Percentiles rank a stretch among this genome's conserved stretches.
Evolutionary conservation across 75 land plant genomes (phyloP).

Genomic region (Pseudotsuga menziesii): DNA sequence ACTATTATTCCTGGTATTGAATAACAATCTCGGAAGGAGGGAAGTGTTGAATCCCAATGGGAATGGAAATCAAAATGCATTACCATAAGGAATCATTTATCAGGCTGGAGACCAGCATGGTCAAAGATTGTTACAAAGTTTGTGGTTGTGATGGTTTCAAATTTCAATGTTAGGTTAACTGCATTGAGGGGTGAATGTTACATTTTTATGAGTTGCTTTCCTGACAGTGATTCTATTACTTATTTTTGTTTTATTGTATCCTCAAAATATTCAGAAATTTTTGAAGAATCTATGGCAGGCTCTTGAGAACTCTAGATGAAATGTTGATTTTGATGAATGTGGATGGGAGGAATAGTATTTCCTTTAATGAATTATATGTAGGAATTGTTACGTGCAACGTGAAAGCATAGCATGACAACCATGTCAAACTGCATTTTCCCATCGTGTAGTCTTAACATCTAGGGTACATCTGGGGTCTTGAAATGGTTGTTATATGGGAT

Average conservation of each 20-base stretch:
- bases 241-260: not conserved
- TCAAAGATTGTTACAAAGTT: not conserved
- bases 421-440: not conserved
- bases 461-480: conserved; percentile 4
- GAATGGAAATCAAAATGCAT: not conserved
- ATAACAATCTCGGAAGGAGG: not conserved
- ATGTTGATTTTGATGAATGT: not conserved
- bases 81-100: not conserved
- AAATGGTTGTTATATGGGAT: conserved; percentile 6
- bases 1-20: no score
- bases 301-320: not conserved
- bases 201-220: not conserved
- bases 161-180: conserved; percentile 1
- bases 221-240: not conserved
- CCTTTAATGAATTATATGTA: not conserved
- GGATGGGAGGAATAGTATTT: not conserved
- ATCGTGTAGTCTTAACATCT: not conserved
- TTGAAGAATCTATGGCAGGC: conserved; percentile 1
- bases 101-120: not conserved
- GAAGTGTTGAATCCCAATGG: not conserved
- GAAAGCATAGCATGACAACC: not conserved
- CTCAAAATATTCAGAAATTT: not conserved
- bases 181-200: not conserved
- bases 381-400: not conserved
- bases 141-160: not conserved